Percentiles rank a stretch among this genome's conserved stretches.
Conservation (phyloP, 2,329 filamentous ascomycete species). For the Cryphonectria parasitica region DNA sequence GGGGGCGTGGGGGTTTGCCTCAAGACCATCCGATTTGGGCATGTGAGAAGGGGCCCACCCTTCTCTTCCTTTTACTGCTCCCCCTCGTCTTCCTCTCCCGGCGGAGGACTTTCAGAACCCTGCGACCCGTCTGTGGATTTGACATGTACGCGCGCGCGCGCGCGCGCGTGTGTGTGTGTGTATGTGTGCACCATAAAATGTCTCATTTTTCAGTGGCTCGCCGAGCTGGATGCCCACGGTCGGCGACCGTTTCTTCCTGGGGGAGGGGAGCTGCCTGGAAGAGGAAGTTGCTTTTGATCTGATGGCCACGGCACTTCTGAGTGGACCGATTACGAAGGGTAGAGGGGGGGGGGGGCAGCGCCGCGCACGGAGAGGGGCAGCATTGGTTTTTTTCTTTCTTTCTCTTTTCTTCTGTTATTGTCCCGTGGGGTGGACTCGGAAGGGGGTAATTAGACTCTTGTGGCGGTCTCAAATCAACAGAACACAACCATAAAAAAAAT, state of each 20-base stretch:
- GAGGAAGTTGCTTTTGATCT: conserved; percentile 8
- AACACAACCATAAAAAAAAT: background rate
- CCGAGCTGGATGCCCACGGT: background rate
- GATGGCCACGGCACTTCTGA: background rate
- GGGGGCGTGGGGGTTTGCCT: conserved; percentile 8
- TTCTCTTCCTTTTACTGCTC: background rate
- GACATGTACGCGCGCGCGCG: background rate
- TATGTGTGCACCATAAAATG: background rate
- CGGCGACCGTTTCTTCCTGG: background rate
- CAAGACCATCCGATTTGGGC: conserved; percentile 9
- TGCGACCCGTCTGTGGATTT: background rate
- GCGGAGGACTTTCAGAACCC: background rate
- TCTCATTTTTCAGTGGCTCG: conserved; percentile 8
- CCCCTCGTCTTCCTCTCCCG: background rate
- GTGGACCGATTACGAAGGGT: background rate
- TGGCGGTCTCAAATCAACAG: background rate
- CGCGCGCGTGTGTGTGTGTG: too few species aligned
- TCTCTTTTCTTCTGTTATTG: background rate
- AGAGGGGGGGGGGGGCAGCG: background rate
- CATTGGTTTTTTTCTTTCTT: background rate
- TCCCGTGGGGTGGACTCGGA: background rate
- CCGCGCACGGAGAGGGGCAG: background rate
- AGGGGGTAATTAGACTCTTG: background rate
- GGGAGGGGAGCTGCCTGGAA: conserved; percentile 6
- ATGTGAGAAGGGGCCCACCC: conserved; percentile 8